phyloP scores from a whole-genome alignment of 2,329 filamentous ascomycete genomes.

The Aspergillus sojae region DNA sequence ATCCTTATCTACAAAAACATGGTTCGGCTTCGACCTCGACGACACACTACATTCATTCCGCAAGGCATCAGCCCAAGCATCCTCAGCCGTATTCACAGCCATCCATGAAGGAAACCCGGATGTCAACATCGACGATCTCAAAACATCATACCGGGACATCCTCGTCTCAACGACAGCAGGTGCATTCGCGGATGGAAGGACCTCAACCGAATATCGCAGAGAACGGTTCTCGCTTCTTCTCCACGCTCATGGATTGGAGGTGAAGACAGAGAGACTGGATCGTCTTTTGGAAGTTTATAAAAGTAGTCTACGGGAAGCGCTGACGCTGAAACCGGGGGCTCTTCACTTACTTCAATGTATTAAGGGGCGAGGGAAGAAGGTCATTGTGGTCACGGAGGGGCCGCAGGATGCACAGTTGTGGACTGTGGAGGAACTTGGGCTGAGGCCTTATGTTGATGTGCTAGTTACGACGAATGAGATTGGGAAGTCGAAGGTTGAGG shows the following conservation, averaged over 20 bases:
- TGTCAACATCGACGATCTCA: conserved; percentile 9
- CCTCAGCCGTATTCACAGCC: conserved; percentile 31
- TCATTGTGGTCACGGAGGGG: conserved; percentile 51
- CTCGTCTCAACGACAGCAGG: conserved; percentile 38
- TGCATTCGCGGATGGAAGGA: conserved; percentile 50
- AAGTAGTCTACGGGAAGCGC: conserved; percentile 13
- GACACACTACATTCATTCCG: conserved; percentile 54
- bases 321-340: conserved; percentile 44
- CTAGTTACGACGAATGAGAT: conserved; percentile 39
- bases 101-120: conserved; percentile 27
- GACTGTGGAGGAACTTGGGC: conserved; percentile 39
- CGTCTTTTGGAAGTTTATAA: conserved; percentile 20
- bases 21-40: conserved; percentile 54
- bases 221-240: conserved; percentile 44
- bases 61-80: conserved; percentile 42
- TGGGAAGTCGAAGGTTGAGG: conserved; percentile 35
- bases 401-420: conserved; percentile 53
- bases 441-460: conserved; percentile 31
- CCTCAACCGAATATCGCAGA: conserved; percentile 47
- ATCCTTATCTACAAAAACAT: conserved; percentile 17
- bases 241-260: conserved; percentile 10
- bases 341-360: conserved; percentile 38
- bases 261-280: conserved; percentile 10
- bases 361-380: conserved; percentile 40
- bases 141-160: conserved; percentile 35